Evolutionary conservation across 148 eudicot species (phyloP).

Genomic region (Amaranthus hypochondriacus): DNA sequence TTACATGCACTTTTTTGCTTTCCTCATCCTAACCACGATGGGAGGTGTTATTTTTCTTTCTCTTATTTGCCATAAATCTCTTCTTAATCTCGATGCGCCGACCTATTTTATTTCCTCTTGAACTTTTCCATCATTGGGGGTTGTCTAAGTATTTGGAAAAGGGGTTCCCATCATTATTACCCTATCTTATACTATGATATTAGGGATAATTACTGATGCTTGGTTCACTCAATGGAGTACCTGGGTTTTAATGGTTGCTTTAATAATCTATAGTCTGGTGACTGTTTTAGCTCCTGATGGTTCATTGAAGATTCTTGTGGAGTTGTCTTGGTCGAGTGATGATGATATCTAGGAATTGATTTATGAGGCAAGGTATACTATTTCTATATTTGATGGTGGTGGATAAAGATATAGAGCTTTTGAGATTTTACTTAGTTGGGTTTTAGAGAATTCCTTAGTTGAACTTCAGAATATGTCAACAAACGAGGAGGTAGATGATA

Average conservation of each 20-base stretch:
- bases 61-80: constrained; percentile 40
- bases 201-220: constrained; percentile 80
- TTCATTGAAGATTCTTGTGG: constrained; percentile 77
- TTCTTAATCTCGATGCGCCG: constrained; percentile 45
- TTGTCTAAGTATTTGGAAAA: constrained; percentile 54
- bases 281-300: constrained; percentile 96
- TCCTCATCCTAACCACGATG: constrained; percentile 56
- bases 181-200: constrained; percentile 58
- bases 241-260: constrained; percentile 73
- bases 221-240: constrained; percentile 98
- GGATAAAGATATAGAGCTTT: constrained; percentile 21
- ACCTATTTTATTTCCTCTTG: constrained; percentile 42
- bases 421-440: constrained; percentile 60
- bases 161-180: constrained; percentile 70
- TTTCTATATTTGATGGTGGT: constrained; percentile 26
- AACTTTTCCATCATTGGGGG: constrained; percentile 74
- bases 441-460: constrained; percentile 42
- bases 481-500: constrained; percentile 19
- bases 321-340: constrained; percentile 70
- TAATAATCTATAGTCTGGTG: constrained; percentile 77
- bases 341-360: constrained; percentile 86
- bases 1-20: constrained; percentile 77
- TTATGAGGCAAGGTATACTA: constrained; percentile 73
- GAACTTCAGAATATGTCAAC: constrained; percentile 42
- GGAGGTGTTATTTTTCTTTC: constrained; percentile 67